These are phyloP conservation scores for Diaporthe batatas DNA, from an alignment of 2,329 filamentous ascomycete genomes.

Conservation along the genomic window DNA sequence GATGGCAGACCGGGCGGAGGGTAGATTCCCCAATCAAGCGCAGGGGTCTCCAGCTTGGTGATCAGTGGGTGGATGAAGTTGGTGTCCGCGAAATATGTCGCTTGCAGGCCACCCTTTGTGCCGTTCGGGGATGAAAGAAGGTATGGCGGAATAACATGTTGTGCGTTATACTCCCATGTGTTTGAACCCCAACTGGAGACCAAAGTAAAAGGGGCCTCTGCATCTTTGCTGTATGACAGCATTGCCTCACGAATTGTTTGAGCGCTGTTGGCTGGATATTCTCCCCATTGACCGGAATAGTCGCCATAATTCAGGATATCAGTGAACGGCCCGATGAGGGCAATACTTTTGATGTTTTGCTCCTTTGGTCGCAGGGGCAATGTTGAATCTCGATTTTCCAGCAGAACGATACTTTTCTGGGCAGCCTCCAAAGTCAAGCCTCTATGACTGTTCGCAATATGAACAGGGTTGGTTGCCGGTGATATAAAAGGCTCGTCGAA, in stretches of 20 bases:
- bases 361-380: constrained; percentile 51
- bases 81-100: constrained; percentile 57
- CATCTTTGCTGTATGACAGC: constrained; percentile 47
- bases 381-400: constrained; percentile 57
- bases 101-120: constrained; percentile 53
- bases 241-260: constrained; percentile 56
- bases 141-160: constrained; percentile 59
- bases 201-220: constrained; percentile 48
- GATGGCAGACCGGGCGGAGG: constrained; percentile 57
- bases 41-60: constrained; percentile 53
- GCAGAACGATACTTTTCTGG: constrained; percentile 57
- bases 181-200: constrained; percentile 58
- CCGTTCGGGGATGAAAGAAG: constrained; percentile 53
- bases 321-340: constrained; percentile 57
- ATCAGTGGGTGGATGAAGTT: constrained; percentile 53
- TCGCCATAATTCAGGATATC: constrained; percentile 59
- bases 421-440: constrained; percentile 57
- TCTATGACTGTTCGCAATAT: constrained; percentile 53
- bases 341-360: constrained; percentile 52
- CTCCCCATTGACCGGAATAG: constrained; percentile 58
- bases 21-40: constrained; percentile 59
- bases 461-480: constrained; percentile 50
- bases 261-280: constrained; percentile 54
- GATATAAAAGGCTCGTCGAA: constrained; percentile 56
- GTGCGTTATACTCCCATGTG: constrained; percentile 59